phyloP scores from a whole-genome alignment of 2,329 filamentous ascomycete genomes.

The Herpotrichia juniperi region DNA sequence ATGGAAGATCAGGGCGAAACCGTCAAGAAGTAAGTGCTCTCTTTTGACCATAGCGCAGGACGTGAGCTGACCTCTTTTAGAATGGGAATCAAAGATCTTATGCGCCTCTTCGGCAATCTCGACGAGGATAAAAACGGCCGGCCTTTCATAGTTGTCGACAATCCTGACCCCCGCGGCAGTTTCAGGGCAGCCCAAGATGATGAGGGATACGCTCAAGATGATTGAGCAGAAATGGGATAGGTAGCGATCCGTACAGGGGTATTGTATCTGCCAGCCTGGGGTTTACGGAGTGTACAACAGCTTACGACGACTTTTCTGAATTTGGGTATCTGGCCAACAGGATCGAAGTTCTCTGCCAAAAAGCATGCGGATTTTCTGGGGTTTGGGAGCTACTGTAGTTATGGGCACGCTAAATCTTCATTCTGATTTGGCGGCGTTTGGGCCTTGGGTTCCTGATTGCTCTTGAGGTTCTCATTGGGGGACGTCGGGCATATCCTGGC shows the following conservation, averaged over 20 bases:
- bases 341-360: neutral
- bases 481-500: neutral
- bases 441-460: conserved; percentile 13
- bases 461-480: conserved; percentile 15
- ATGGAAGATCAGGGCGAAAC: conserved; percentile 48
- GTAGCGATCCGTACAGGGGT: neutral
- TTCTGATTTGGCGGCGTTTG: too few species aligned
- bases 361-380: neutral
- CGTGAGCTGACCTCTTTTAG: conserved; percentile 12
- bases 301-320: neutral
- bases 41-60: neutral
- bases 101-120: conserved; percentile 55
- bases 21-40: conserved; percentile 30
- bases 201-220: conserved; percentile 40
- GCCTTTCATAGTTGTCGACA: conserved; percentile 50
- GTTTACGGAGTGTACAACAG: neutral
- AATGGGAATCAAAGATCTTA: conserved; percentile 47
- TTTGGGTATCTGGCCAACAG: neutral
- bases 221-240: conserved; percentile 12
- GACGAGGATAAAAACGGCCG: conserved; percentile 45
- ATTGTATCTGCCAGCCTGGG: neutral
- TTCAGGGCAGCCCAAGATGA: conserved; percentile 38
- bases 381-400: neutral
- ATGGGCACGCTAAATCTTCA: too few species aligned
- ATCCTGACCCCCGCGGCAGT: conserved; percentile 33